Percentiles rank a stretch among this genome's conserved stretches.
Conservation (phyloP, 1,139 yeast genomes). For the Lodderomyces orthopsilosis region DNA sequence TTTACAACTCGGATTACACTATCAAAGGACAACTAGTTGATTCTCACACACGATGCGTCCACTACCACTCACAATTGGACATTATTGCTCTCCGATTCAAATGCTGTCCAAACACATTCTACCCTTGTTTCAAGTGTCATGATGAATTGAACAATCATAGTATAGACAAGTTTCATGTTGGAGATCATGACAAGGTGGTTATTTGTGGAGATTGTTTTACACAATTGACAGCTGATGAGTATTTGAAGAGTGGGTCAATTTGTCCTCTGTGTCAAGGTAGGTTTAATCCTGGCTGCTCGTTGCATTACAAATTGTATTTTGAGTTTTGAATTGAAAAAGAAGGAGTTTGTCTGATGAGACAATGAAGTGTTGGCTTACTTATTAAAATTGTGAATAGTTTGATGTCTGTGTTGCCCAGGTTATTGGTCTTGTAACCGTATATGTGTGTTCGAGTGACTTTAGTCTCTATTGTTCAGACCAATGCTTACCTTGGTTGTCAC, state of each 20-base stretch:
- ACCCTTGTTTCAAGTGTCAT: constrained; percentile 45
- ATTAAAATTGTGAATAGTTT: too few relatives aligned
- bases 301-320: constrained; percentile 39
- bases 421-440: too few relatives aligned
- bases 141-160: constrained; percentile 19
- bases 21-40: constrained; percentile 26
- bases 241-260: constrained; percentile 14
- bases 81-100: constrained; percentile 43
- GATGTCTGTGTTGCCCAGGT: too few relatives aligned
- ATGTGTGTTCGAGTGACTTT: too few relatives aligned
- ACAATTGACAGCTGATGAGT: constrained; percentile 30
- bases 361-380: too few relatives aligned
- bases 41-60: constrained; percentile 35
- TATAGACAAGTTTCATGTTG: constrained; percentile 18
- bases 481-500: too few relatives aligned
- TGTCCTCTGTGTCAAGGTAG: constrained; percentile 27
- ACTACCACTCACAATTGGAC: constrained; percentile 35
- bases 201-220: constrained; percentile 38
- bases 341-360: too few relatives aligned
- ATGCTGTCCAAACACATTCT: constrained; percentile 33
- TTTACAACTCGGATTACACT: neutral
- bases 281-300: constrained; percentile 40
- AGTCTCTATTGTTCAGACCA: too few relatives aligned
- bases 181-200: constrained; percentile 23
- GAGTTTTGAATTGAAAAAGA: constrained; percentile 15